phyloP scores from a whole-genome alignment of 352 stramenopile species.

The Globisporangium paroecandrum region DNA sequence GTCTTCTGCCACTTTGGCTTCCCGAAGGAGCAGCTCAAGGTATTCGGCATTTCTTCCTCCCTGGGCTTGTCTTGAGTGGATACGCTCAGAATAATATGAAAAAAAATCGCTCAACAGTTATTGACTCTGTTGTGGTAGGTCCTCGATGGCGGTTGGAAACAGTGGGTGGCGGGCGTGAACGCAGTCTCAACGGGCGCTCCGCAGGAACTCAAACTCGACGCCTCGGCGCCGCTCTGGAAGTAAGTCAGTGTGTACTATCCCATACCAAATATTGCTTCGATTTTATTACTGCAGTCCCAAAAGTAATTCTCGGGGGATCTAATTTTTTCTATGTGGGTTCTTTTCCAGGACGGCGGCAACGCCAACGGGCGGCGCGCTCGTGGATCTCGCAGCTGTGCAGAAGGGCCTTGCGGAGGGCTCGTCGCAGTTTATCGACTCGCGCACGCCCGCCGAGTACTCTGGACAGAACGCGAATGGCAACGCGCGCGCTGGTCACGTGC shows the following conservation, averaged over 20 bases:
- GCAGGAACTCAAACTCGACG: background rate
- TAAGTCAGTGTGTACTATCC: constrained; percentile 8
- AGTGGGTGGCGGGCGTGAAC: constrained; percentile 53
- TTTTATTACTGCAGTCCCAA: background rate
- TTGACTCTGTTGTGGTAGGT: constrained; percentile 27
- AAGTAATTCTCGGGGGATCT: background rate
- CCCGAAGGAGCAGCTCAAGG: constrained; percentile 70
- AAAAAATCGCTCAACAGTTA: background rate
- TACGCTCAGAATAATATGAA: too few relatives aligned
- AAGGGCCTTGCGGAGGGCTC: constrained; percentile 20
- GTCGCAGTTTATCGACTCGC: constrained; percentile 37
- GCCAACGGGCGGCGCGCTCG: constrained; percentile 16
- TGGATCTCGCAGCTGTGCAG: constrained; percentile 32
- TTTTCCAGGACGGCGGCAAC: background rate
- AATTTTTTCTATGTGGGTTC: background rate
- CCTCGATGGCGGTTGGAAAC: constrained; percentile 66
- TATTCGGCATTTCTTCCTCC: constrained; percentile 2
- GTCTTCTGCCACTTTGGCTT: constrained; percentile 77
- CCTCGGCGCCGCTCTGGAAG: constrained; percentile 12
- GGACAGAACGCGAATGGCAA: constrained; percentile 38
- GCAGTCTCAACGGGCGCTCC: constrained; percentile 32
- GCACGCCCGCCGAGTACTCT: constrained; percentile 35
- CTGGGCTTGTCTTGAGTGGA: too few relatives aligned
- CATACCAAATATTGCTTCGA: background rate
- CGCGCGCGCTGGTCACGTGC: constrained; percentile 49